A percentile compares a stretch with the other conserved stretches of the same genome.
Conservation (phyloP, 1,284 basidiomycete species). For the Phellopilus nigrolimitatus region DNA sequence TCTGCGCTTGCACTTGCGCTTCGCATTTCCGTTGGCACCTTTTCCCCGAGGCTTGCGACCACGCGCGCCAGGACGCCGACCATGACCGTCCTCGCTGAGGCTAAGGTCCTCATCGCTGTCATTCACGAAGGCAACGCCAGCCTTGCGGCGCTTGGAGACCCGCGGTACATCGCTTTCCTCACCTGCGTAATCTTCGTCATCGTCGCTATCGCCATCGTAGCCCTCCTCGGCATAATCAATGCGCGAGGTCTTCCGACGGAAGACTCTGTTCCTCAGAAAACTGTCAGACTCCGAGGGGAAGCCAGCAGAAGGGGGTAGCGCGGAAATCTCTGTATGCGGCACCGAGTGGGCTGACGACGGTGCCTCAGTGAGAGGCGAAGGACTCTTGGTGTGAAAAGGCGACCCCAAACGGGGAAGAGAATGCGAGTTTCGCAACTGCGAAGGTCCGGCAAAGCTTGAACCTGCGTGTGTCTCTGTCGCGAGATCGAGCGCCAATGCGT, state of each 20-base stretch:
- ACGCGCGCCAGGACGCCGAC: neutral
- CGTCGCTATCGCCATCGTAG: conserved; percentile 18
- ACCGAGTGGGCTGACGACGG: too few species aligned
- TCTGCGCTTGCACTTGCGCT: conserved; percentile 17
- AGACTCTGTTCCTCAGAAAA: conserved; percentile 2
- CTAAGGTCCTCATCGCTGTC: conserved; percentile 10
- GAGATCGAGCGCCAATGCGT: conserved; percentile 17
- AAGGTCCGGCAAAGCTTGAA: neutral
- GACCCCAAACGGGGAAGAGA: neutral
- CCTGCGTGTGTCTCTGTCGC: neutral
- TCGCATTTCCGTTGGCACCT: neutral
- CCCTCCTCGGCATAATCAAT: conserved; percentile 14
- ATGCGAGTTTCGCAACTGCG: neutral
- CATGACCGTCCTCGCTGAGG: conserved; percentile 1
- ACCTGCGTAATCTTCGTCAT: conserved; percentile 12
- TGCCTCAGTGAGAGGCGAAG: conserved; percentile 5
- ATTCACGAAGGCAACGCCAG: conserved; percentile 1
- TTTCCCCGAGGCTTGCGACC: neutral
- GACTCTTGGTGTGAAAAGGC: conserved; percentile 8
- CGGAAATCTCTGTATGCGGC: conserved; percentile 1
- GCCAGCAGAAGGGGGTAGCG: neutral
- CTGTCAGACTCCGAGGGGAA: conserved; percentile 13
- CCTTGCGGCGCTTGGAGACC: conserved; percentile 8
- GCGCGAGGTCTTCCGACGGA: conserved; percentile 10
- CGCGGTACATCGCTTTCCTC: neutral